phyloP scores from a whole-genome alignment of 306 rosid genomes.

The Citrullus mucosospermus region DNA sequence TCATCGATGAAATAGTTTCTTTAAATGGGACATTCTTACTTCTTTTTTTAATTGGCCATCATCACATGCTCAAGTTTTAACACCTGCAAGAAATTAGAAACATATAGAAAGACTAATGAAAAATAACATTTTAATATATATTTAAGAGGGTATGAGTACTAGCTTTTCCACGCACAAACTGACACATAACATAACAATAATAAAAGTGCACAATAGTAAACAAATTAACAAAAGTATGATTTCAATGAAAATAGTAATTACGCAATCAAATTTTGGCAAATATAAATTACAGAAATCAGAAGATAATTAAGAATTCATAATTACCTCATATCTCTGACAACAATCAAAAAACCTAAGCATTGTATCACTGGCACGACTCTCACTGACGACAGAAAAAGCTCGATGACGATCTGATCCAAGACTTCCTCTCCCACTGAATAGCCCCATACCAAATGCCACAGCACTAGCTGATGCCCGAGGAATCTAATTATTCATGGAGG shows the following conservation, averaged over 20 bases:
- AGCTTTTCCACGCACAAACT: background rate
- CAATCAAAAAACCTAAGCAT: constrained; percentile 64
- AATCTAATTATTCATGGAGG: constrained; percentile 31
- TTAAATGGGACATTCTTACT: too few species aligned
- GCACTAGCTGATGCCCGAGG: constrained; percentile 98
- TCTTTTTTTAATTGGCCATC: background rate
- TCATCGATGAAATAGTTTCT: too few species aligned
- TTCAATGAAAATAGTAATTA: background rate
- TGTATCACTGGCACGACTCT: constrained; percentile 79
- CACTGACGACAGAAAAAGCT: constrained; percentile 80
- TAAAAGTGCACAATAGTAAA: background rate
- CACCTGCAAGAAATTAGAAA: background rate
- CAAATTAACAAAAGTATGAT: background rate
- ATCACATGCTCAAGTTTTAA: background rate
- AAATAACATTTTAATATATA: background rate
- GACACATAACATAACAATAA: background rate
- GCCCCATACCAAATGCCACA: constrained; percentile 93
- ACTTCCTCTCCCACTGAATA: constrained; percentile 63
- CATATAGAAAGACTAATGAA: background rate
- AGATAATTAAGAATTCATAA: constrained; percentile 7
- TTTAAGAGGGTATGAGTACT: background rate
- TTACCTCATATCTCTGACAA: constrained; percentile 79
- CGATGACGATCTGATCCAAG: constrained; percentile 66
- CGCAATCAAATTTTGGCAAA: background rate
- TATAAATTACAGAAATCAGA: background rate